Conservation (phyloP, 768 basidiomycete genomes). For the Agrocybe praecox region DNA sequence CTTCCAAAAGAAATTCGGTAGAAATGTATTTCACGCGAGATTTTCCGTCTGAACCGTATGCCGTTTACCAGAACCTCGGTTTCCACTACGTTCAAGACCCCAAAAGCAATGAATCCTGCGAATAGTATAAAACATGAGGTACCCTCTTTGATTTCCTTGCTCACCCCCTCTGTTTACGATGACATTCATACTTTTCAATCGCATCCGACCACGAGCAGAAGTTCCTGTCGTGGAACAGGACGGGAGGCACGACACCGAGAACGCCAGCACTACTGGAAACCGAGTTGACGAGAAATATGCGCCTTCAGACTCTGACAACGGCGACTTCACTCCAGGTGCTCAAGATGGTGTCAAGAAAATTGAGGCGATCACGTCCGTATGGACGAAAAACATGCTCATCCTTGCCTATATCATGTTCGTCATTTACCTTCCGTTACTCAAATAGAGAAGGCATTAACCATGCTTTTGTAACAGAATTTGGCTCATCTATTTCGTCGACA, state of each 20-base stretch:
- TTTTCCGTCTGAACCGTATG: too few species aligned
- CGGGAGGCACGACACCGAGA: background rate
- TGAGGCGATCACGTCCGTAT: conserved; percentile 1
- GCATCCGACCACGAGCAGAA: background rate
- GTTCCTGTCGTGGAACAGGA: background rate
- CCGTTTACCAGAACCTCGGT: too few species aligned
- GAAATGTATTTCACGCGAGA: too few species aligned
- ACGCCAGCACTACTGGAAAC: background rate
- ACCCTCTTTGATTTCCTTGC: too few species aligned
- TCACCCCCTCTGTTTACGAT: too few species aligned
- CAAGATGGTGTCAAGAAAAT: conserved; percentile 1
- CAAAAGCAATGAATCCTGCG: too few species aligned
- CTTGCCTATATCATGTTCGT: background rate
- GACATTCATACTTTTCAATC: background rate
- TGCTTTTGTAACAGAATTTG: conserved; percentile 1
- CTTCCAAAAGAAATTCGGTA: too few species aligned
- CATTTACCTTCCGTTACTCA: background rate
- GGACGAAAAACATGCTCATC: background rate
- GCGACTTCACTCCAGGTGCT: background rate
- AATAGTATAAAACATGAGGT: too few species aligned
- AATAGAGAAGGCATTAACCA: background rate
- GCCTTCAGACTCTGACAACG: background rate
- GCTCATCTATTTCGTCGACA: conserved; percentile 4
- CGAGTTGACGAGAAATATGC: background rate
- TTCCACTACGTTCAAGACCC: too few species aligned